Conservation (phyloP, 768 basidiomycete genomes). For the Rhodotorula taiwanensis region DNA sequence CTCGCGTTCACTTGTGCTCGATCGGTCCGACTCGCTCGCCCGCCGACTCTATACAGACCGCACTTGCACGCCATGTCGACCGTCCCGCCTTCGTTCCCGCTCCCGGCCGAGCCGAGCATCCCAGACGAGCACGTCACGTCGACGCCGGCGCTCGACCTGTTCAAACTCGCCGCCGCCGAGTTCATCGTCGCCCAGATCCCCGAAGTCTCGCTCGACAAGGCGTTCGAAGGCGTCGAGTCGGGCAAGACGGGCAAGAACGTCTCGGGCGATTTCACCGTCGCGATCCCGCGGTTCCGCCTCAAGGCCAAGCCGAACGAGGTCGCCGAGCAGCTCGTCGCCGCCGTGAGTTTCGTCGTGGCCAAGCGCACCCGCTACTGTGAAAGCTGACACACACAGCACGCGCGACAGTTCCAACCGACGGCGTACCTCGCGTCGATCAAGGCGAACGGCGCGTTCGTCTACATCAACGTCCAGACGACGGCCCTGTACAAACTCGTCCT, state of each 20-base stretch:
- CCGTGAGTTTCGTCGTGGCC: slow-evolving; percentile 55
- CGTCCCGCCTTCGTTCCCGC: slow-evolving; percentile 14
- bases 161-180: slow-evolving; percentile 72
- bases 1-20: too few species aligned
- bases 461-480: slow-evolving; percentile 63
- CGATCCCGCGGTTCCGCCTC: slow-evolving; percentile 81
- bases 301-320: slow-evolving; percentile 74
- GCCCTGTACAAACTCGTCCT: slow-evolving; percentile 63
- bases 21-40: too few species aligned
- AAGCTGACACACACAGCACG: too few species aligned
- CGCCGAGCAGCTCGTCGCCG: slow-evolving; percentile 63
- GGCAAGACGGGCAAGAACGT: slow-evolving; percentile 70
- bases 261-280: slow-evolving; percentile 73
- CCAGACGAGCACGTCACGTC: slow-evolving; percentile 47
- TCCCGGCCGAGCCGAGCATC: slow-evolving; percentile 13
- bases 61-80: slow-evolving; percentile 19
- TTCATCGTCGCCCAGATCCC: slow-evolving; percentile 51
- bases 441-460: slow-evolving; percentile 70
- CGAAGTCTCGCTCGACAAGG: slow-evolving; percentile 56
- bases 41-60: too few species aligned
- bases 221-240: slow-evolving; percentile 75
- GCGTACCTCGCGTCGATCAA: slow-evolving; percentile 65
- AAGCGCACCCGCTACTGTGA: too few species aligned
- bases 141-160: slow-evolving; percentile 63
- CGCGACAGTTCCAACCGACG: slow-evolving; percentile 76